These are phyloP conservation scores for Turnera subulata DNA, from an alignment of 345 rosid species.

Conservation along the genomic window DNA sequence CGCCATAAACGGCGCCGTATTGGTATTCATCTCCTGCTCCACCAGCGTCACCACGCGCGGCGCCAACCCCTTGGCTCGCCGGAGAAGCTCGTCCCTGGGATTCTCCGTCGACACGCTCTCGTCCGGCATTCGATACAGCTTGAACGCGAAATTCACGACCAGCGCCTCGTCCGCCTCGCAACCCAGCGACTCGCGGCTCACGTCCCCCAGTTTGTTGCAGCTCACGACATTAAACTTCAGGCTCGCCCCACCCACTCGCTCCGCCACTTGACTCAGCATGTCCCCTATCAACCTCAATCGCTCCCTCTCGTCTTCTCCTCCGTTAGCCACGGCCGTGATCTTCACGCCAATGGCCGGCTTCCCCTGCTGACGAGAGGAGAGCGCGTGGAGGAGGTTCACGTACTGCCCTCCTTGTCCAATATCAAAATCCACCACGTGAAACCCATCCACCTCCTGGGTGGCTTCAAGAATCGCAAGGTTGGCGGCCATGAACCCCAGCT, in stretches of 20 bases:
- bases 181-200: slow-evolving; percentile 61
- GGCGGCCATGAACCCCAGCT: slow-evolving; percentile 80
- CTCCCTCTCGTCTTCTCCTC: slow-evolving; percentile 39
- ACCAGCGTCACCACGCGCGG: slow-evolving; percentile 81
- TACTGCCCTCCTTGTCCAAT: slow-evolving; percentile 80
- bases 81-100: slow-evolving; percentile 83
- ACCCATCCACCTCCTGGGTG: slow-evolving; percentile 32
- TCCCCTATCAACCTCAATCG: slow-evolving; percentile 45
- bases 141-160: slow-evolving; percentile 83
- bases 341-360: slow-evolving; percentile 33
- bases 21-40: slow-evolving; percentile 67
- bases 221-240: slow-evolving; percentile 42
- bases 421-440: slow-evolving; percentile 84
- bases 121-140: slow-evolving; percentile 65
- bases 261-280: slow-evolving; percentile 39
- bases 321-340: slow-evolving; percentile 58
- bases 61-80: slow-evolving; percentile 66
- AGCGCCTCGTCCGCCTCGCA: slow-evolving; percentile 62
- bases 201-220: slow-evolving; percentile 39
- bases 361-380: slow-evolving; percentile 41
- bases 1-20: slow-evolving; percentile 64
- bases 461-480: slow-evolving; percentile 78
- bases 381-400: slow-evolving; percentile 59
- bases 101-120: slow-evolving; percentile 89
- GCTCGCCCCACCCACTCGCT: slow-evolving; percentile 41